Base-by-base conservation (phyloP, 1,139 yeast genomes). In the Candida freyschussii region DNA sequence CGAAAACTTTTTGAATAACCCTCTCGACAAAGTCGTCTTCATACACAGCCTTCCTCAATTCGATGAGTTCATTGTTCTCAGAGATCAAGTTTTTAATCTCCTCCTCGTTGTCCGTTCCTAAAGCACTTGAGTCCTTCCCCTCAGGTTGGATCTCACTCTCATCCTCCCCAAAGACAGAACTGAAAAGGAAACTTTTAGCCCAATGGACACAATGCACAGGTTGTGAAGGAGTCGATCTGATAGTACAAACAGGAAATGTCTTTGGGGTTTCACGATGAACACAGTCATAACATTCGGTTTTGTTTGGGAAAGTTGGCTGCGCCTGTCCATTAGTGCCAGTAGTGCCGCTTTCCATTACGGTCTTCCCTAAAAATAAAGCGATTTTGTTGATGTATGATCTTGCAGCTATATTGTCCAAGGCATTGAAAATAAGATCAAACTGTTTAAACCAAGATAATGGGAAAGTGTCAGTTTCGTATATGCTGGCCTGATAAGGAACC, bases 131-230 rank as follows among this genome's bases (percentile, higher is more conserved):
- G 22, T 67, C 65, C 23, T 44, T 40, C 7, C 45, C 47, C 23
- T 45, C 50, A 13, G 48, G 48, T 21, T 62, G 55, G 34, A 44
- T 26, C 36, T 53, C 33, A 44, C 40, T 62, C 12, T 69, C 68
- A 17, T 65, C 60, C 33, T 73, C 76, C 18, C 78, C 89, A 57
- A 87, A 91, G 33, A 93, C 63, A 53, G 87, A 95, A 24, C 75
- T 68, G 53, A 89, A 87, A 34, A 93, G 61, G 53, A 85, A 93
- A 49, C 83, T 86, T 52, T 93, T 93, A 11, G 97, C 95, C 98
- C 99, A 93, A 0, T 94, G 95, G 25, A 93, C 81, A 55, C 96
- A 86, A 54, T 93, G 99, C 8, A 91, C 81, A 0, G 97, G 97
- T 54, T 82, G 89, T 0, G 96, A 85, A 0, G 98, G 99, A 0